phyloP scores from a whole-genome alignment of 257 asterid species.

The Solanum paucissectum region DNA sequence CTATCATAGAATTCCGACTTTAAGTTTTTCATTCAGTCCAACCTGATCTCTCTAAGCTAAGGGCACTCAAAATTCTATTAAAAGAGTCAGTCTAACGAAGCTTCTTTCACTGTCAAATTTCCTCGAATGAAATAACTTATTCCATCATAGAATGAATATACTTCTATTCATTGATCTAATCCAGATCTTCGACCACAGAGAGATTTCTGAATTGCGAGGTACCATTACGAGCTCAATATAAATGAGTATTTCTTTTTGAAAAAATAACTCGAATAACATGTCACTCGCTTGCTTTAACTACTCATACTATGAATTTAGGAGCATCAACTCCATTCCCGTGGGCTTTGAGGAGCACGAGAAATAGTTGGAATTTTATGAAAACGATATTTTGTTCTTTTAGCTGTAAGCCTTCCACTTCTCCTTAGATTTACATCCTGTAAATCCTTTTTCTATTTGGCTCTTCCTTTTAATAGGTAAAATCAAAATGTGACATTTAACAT shows the following conservation, averaged over 20 bases:
- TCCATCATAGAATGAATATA: neutral
- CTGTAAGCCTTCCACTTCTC: neutral
- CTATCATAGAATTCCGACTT: neutral
- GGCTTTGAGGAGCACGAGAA: neutral
- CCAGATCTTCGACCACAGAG: neutral
- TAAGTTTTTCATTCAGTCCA: neutral
- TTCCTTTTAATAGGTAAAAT: neutral
- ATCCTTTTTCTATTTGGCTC: neutral
- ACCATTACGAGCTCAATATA: neutral
- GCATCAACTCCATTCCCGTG: neutral
- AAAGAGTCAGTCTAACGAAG: neutral
- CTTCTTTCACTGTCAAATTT: neutral
- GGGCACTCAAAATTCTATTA: neutral
- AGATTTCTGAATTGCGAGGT: neutral
- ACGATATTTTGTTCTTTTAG: neutral
- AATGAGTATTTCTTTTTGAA: neutral
- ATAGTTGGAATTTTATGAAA: neutral
- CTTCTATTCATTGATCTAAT: neutral
- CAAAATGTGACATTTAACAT: neutral
- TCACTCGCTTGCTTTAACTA: neutral
- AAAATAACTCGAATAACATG: neutral
- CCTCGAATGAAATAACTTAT: neutral
- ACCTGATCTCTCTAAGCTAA: neutral
- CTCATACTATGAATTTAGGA: neutral
- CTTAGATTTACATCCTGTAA: neutral